Evolutionary conservation across 2,329 filamentous ascomycete genomes (phyloP).

Genomic region (Hymenoscyphus infarciens): DNA sequence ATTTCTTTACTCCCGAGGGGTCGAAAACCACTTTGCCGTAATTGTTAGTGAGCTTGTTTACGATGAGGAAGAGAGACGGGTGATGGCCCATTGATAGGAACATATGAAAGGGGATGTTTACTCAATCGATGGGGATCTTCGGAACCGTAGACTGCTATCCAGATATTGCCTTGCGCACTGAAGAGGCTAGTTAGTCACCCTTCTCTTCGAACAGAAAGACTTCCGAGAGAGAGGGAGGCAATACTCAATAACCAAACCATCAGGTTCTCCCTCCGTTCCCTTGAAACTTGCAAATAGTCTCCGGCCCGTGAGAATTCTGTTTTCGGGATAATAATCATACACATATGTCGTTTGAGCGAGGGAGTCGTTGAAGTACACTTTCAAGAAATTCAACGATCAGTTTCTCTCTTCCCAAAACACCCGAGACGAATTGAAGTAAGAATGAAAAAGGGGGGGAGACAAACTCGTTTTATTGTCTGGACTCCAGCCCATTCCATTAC

Average conservation of each 20-base stretch:
- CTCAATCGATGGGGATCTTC: constrained; percentile 29
- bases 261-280: constrained; percentile 29
- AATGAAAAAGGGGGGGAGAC: not conserved
- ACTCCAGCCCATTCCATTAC: constrained; percentile 37
- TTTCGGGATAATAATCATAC: constrained; percentile 36
- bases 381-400: not conserved
- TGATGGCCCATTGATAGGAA: not conserved
- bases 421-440: too few relatives aligned
- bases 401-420: too few relatives aligned
- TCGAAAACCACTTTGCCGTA: not conserved
- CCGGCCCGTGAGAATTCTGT: constrained; percentile 33
- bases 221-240: not conserved
- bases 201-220: not conserved
- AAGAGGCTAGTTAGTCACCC: constrained; percentile 9
- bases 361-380: constrained; percentile 39
- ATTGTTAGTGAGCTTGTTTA: not conserved
- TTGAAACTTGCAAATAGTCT: constrained; percentile 26
- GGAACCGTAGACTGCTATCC: constrained; percentile 36
- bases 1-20: not conserved
- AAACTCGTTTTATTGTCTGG: constrained; percentile 36
- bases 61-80: not conserved
- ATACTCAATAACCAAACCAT: constrained; percentile 39
- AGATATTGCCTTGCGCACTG: constrained; percentile 37
- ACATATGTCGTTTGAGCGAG: constrained; percentile 34
- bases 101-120: not conserved